Evolutionary conservation across 192 early-diverging fungal genomes (phyloP).

Genomic region (Irineochytrium annulatum): DNA sequence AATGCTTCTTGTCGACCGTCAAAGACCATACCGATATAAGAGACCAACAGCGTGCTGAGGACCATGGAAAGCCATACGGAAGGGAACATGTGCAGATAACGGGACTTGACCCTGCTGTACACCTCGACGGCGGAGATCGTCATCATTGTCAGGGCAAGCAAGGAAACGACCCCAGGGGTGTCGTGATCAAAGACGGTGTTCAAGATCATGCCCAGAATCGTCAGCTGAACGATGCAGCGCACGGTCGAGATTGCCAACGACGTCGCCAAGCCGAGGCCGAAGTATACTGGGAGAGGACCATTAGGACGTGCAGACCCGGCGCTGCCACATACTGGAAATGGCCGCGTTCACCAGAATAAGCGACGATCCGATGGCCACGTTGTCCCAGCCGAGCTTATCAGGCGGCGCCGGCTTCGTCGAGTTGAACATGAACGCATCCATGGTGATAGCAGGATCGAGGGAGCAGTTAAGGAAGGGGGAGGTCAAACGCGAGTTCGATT

Average conservation of each 20-base stretch:
- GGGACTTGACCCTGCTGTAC: conserved; percentile 65
- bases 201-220: conserved; percentile 54
- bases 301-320: too few relatives aligned
- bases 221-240: conserved; percentile 69
- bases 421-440: background rate
- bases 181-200: conserved; percentile 19
- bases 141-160: conserved; percentile 13
- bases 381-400: conserved; percentile 2
- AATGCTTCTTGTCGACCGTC: background rate
- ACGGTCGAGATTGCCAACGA: conserved; percentile 63
- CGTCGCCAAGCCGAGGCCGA: conserved; percentile 65
- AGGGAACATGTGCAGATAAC: conserved; percentile 68
- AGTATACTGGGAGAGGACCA: too few relatives aligned
- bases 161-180: conserved; percentile 7
- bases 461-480: background rate
- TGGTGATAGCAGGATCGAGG: background rate
- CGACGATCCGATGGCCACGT: conserved; percentile 57
- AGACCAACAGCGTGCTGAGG: conserved; percentile 47
- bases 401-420: background rate
- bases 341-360: conserved; percentile 56
- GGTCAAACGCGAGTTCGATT: background rate
- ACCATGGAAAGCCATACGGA: conserved; percentile 47
- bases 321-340: too few relatives aligned
- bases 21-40: conserved; percentile 45
- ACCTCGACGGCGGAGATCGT: conserved; percentile 21